Base-by-base conservation (phyloP, 2,329 filamentous ascomycete species). In the Myriosclerotinia scirpicola region DNA sequence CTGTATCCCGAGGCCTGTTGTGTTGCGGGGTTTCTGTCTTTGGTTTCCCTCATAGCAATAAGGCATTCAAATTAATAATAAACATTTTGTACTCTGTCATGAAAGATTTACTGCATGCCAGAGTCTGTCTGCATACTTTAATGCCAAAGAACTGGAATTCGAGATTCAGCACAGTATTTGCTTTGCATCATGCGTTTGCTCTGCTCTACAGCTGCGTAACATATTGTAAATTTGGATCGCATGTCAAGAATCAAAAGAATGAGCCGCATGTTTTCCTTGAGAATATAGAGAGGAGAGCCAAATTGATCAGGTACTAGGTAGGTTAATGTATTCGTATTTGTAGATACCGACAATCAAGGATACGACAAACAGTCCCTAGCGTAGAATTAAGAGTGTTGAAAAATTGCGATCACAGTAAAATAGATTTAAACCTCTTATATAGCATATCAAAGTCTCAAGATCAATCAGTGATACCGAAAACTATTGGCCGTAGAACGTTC, bases 131-230 rank as follows among this genome's bases (percentile, higher is more conserved):
- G 26, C 26, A 54, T n/a, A 54, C 26, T 11, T 5, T 9, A 22
- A 52, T 38, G 63, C 46, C 63, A 65, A 65, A 34, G 26, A 44
- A 40, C 48, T 54, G 64, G 54, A 17, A n/a, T 52, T 53, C 42
- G 54, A 60, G 46, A 65, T 53, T 44, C 54, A 26, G 54, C 36
- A 60, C 40, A 26, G 36, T 26, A 17, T 52, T 36, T 38, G 44
- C 42, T 22, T 15, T 65, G 63, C 34, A 44, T 42, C 17, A 52
- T 52, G 36, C 15, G 8, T 34, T 52, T 40, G 12, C 12, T 26
- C 34, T n/a, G 2, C 11, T 34, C 8, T 22, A 46, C 30, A 38
- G 30, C 44, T 59, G 42, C 14, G 17, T 48, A 17, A 20, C 12
- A 15, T 15, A 46, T 17, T 36, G 56, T 48, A 26, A 46, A 20